Conservation (phyloP, 2,329 filamentous ascomycete species). For the Phialemonium atrogriseum region DNA sequence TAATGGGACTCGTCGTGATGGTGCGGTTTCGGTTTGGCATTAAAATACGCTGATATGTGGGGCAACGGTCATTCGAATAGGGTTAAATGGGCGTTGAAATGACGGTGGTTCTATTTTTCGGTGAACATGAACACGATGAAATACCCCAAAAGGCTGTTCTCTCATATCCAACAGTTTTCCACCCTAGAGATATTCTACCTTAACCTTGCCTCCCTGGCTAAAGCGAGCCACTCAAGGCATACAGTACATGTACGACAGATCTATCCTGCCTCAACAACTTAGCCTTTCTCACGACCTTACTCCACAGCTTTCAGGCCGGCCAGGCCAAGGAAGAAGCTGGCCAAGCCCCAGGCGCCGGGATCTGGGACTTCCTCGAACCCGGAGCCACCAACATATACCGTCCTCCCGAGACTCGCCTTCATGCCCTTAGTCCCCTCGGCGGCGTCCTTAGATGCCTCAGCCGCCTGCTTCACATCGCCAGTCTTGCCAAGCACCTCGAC, state of each 20-base stretch:
- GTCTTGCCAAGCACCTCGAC: slow-evolving; percentile 60
- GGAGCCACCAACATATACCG: slow-evolving; percentile 72
- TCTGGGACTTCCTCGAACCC: slow-evolving; percentile 62
- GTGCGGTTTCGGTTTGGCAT: too few relatives aligned
- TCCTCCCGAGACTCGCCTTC: slow-evolving; percentile 77
- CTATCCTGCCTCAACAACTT: slow-evolving; percentile 8
- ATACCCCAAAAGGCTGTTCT: not conserved
- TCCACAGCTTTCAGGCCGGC: slow-evolving; percentile 43
- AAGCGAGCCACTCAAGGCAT: too few relatives aligned
- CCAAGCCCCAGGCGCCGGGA: slow-evolving; percentile 65
- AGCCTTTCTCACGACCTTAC: slow-evolving; percentile 27
- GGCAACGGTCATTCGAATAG: too few relatives aligned
- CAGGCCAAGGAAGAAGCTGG: slow-evolving; percentile 73
- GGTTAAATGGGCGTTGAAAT: too few relatives aligned
- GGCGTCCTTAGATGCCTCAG: slow-evolving; percentile 64
- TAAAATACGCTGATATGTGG: too few relatives aligned
- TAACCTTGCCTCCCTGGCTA: too few relatives aligned
- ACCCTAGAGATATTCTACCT: not conserved
- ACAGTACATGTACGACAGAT: slow-evolving; percentile 1
- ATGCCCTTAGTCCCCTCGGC: slow-evolving; percentile 85
- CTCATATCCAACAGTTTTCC: not conserved
- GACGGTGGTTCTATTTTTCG: too few relatives aligned
- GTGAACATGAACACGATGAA: not conserved
- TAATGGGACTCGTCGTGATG: too few relatives aligned
- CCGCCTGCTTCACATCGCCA: slow-evolving; percentile 62